Conservation (phyloP, 2,329 filamentous ascomycete genomes). For the Emydomyces testavorans region DNA sequence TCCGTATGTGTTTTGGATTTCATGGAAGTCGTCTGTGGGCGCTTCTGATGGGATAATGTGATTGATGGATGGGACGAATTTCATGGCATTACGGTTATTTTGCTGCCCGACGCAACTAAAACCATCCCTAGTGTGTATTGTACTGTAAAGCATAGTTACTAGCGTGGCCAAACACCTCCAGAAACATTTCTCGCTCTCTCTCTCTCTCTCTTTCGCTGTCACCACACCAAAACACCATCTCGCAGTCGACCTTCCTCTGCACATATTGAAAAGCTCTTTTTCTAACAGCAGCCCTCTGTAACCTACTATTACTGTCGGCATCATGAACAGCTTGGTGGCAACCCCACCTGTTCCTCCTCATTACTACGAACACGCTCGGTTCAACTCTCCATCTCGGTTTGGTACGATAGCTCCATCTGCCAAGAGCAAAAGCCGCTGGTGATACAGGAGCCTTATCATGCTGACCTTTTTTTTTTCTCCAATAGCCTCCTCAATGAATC, state of each 20-base stretch:
- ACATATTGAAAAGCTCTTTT: background rate
- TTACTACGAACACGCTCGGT: constrained; percentile 49
- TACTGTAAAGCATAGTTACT: constrained; percentile 8
- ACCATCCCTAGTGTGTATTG: background rate
- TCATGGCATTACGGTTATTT: constrained; percentile 9
- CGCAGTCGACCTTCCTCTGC: constrained; percentile 9
- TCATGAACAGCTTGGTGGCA: constrained; percentile 52
- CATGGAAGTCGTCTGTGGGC: no score
- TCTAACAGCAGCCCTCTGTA: background rate
- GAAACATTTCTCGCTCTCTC: constrained; percentile 18
- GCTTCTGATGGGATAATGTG: background rate
- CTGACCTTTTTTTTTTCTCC: constrained; percentile 11
- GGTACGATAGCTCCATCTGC: constrained; percentile 36
- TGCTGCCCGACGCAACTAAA: constrained; percentile 9
- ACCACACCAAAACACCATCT: constrained; percentile 4
- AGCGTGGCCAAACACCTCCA: background rate
- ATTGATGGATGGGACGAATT: no score
- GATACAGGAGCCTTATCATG: background rate
- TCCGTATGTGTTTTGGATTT: no score
- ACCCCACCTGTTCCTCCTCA: constrained; percentile 51
- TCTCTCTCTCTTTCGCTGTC: constrained; percentile 15
- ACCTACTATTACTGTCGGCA: constrained; percentile 23
- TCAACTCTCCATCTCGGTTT: constrained; percentile 46
- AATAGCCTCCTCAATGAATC: constrained; percentile 31
- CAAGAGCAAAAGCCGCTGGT: constrained; percentile 1